Evolutionary conservation across 179 eudicot species (phyloP).

Genomic region (Heliamphora pulchella): DNA sequence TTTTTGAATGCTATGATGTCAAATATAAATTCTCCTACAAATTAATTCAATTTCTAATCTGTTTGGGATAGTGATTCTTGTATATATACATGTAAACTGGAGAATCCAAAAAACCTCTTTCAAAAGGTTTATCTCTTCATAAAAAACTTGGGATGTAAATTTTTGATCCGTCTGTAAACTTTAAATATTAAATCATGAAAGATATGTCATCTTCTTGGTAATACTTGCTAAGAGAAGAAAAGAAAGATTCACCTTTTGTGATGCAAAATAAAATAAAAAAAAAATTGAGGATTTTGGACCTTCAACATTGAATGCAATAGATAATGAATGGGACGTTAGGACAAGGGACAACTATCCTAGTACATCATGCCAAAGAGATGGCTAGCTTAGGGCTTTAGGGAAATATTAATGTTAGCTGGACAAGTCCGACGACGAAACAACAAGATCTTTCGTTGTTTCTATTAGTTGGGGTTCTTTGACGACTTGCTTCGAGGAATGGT

Average conservation of each 20-base stretch:
- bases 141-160: not conserved
- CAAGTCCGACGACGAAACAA: too few relatives aligned
- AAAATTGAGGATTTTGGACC: not conserved
- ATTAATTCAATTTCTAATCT: not conserved
- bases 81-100: too few relatives aligned
- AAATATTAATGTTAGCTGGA: too few relatives aligned
- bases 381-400: too few relatives aligned
- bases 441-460: too few relatives aligned
- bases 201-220: constrained; percentile 3
- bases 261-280: not conserved
- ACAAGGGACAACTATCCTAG: too few relatives aligned
- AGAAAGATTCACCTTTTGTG: not conserved
- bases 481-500: too few relatives aligned
- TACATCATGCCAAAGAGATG: too few relatives aligned
- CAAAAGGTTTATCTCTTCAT: not conserved
- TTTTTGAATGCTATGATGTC: not conserved
- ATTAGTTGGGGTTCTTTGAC: too few relatives aligned
- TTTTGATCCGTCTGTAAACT: not conserved
- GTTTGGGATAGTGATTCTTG: not conserved
- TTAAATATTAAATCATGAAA: not conserved
- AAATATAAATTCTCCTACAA: not conserved
- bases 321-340: too few relatives aligned
- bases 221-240: not conserved
- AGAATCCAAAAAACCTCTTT: not conserved
- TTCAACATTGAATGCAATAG: not conserved